These are phyloP conservation scores for Yamadazyma ubonensis DNA, from an alignment of 805 yeast species.

Conservation along the genomic window DNA sequence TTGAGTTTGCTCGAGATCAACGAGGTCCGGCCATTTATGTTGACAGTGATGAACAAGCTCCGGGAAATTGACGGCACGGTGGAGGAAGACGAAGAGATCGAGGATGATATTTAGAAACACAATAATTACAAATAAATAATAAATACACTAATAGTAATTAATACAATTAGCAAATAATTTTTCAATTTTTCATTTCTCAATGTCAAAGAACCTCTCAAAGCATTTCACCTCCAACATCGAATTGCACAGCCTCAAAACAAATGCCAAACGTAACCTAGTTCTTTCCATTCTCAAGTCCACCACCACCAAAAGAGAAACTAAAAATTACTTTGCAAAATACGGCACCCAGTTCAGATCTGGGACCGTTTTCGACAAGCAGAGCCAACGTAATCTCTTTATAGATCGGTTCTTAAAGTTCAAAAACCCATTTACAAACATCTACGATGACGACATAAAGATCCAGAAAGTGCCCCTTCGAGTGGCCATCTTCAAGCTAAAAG, in stretches of 20 bases:
- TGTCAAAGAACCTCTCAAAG: constrained; percentile 8
- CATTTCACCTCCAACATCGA: constrained; percentile 40
- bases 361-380: constrained; percentile 18
- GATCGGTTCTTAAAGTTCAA: constrained; percentile 31
- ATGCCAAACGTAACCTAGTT: constrained; percentile 66
- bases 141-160: too few species aligned
- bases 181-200: background rate
- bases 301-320: constrained; percentile 91
- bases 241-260: constrained; percentile 32
- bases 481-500: constrained; percentile 55
- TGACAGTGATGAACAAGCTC: constrained; percentile 77
- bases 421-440: constrained; percentile 34
- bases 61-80: constrained; percentile 49
- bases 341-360: constrained; percentile 41
- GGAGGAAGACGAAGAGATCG: constrained; percentile 11
- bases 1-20: constrained; percentile 82
- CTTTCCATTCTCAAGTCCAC: constrained; percentile 83
- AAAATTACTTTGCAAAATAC: constrained; percentile 73
- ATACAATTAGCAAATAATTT: too few species aligned
- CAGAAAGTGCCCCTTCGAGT: constrained; percentile 47
- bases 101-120: too few species aligned
- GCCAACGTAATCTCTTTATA: constrained; percentile 32
- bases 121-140: too few species aligned
- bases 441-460: constrained; percentile 33
- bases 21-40: constrained; percentile 80